Base-by-base conservation (phyloP, 495 filamentous ascomycete species). In the Zalerion maritima region DNA sequence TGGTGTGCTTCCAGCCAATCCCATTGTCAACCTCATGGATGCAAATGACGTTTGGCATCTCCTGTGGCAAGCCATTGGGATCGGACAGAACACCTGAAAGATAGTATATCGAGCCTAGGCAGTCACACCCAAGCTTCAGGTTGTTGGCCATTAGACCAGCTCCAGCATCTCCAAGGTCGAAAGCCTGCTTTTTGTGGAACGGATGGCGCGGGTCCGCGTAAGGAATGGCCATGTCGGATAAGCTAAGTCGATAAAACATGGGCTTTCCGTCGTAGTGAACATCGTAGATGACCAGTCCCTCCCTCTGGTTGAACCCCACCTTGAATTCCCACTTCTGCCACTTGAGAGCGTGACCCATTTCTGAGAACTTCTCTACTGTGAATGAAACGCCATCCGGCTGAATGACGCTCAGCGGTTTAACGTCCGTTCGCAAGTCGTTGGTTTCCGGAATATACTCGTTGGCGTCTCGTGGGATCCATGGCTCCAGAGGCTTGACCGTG, bases 1-100 rank as follows among this genome's bases (percentile, higher is more conserved):
- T 83, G 14, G 75, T 84, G 52, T 87, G 81, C 42, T 87, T 87
- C 69, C 75, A 85, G 3, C 70, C 67, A 21, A 86, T 78, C 14
- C 79, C 79, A 25, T 60, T 62, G 38, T 80, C 75, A 37, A 79
- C 74, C 40, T 81, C 77, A 43, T 87, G 81, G 17, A 85, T 64
- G 50, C 81, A 86, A 14, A 87, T 63, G 6, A 80, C 78, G 36
- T 86, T 86, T 18, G 71, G 68, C 55, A 74, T 69, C 3, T 64
- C 41, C 0, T 67, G 52, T 0, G 74, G 63, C 15, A 68, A 60
- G 12, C 81, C 81, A 10, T 67, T 60, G 28, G 60, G 42, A 18
- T 61, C 58, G 0, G 65, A 47, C 10, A 80, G 50, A 2, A 70
- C 57, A 11, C 56, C 60, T 15, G 70, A 62, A 38, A 87, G 59